Conservation (phyloP, 441 rosid species). For the Adansonia grandidieri region DNA sequence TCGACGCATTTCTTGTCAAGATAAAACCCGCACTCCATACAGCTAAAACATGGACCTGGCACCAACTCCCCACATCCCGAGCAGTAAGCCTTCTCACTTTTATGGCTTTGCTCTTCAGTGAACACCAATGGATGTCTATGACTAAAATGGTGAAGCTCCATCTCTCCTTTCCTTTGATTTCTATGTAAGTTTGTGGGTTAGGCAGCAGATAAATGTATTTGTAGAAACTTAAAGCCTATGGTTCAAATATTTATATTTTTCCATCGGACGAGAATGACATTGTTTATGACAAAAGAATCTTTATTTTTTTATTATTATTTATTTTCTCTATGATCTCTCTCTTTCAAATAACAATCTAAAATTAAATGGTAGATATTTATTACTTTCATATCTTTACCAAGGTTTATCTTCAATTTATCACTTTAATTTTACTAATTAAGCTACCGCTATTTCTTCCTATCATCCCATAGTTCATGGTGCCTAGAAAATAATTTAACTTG, state of each 20-base stretch:
- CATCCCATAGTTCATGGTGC: too few relatives aligned
- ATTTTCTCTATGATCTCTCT: too few relatives aligned
- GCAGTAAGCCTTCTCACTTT: not conserved
- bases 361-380: too few relatives aligned
- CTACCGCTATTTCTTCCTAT: too few relatives aligned
- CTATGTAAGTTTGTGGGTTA: not conserved
- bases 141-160: conserved; percentile 15
- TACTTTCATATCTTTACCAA: too few relatives aligned
- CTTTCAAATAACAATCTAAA: too few relatives aligned
- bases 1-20: conserved; percentile 28
- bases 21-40: not conserved
- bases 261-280: not conserved
- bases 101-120: not conserved
- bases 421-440: too few relatives aligned
- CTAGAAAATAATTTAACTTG: too few relatives aligned
- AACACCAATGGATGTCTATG: not conserved
- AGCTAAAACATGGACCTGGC: not conserved
- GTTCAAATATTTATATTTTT: not conserved
- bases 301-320: too few relatives aligned
- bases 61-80: not conserved
- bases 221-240: not conserved
- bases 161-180: not conserved
- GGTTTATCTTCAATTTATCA: too few relatives aligned
- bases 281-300: not conserved
- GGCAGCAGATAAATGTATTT: not conserved